Evolutionary conservation across 2,329 filamentous ascomycete species (phyloP).

Genomic region (Fusarium praegraminearum): DNA sequence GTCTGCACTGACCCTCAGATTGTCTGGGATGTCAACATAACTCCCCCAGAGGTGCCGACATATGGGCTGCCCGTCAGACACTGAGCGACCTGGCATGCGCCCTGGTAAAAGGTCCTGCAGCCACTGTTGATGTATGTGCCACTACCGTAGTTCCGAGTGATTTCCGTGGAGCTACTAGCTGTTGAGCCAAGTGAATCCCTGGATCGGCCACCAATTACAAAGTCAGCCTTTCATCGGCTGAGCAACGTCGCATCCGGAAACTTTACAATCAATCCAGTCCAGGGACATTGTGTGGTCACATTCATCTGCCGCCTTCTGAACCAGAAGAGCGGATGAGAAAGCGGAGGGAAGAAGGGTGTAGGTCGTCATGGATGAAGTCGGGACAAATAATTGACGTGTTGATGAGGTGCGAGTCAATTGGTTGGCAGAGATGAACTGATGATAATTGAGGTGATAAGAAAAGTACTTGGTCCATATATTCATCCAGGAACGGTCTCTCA

Average conservation of each 20-base stretch:
- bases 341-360: background rate
- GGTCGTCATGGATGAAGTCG: background rate
- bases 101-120: background rate
- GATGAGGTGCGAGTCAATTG: background rate
- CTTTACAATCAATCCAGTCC: background rate
- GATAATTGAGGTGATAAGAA: background rate
- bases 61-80: background rate
- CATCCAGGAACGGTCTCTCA: background rate
- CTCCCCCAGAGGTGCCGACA: background rate
- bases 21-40: background rate
- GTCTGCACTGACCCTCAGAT: background rate
- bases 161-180: background rate
- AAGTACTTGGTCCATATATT: background rate
- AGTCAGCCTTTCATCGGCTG: background rate
- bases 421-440: background rate
- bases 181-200: background rate
- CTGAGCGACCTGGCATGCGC: background rate
- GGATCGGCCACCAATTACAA: background rate
- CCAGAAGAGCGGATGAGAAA: background rate
- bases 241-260: fast-evolving
- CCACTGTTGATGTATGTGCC: background rate
- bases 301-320: background rate
- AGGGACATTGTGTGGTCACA: background rate
- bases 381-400: fast-evolving
- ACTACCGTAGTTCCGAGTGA: background rate